Base-by-base conservation (phyloP, 495 filamentous ascomycete species). In the Haplographium delicatum region DNA sequence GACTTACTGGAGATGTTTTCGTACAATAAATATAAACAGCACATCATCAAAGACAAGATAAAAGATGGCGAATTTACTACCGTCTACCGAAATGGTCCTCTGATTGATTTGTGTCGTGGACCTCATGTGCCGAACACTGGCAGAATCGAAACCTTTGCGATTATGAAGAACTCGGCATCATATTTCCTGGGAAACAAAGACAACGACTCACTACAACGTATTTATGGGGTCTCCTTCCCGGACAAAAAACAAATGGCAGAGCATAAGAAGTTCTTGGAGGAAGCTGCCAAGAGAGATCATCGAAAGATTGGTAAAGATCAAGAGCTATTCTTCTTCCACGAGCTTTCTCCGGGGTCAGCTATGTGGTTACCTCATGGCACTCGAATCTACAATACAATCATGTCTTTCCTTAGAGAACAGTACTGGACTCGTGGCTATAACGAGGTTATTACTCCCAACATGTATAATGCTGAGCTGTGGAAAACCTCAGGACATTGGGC, bases 321-420 rank as follows among this genome's bases (percentile, higher is more conserved):
- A 61, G 91, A 98, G 63, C 80, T 98, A 7, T 96, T 95, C 72
- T 94, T 96, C 74, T 97, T 97, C 69, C 80, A 94, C 56, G 89
- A 96, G 39, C 71, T 82, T 18, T 95, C 89, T 5, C 94, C 93
- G 1, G 93, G 93, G 15, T 91, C 85, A n/a, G 80, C 83, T 37
- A 95, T 98, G 76, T 87, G 91, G 64, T 74, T 96, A n/a, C 93
- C 91, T 6, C 85, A 93, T 59, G 93, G 93, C 26, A 88, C 84
- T 61, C 80, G 84, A 54, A 96, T 98, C 59, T 87, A 95, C 72
- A 97, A 96, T 62, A 82, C 86, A 11, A 68, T 98, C 1, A 80
- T 88, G 66, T 72, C 73, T 5, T 88, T 94, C 64, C 74, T 97
- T 53, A 80, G 84, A 24, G 75, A 83, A 8, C 81, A 97, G 65